Percentiles rank a stretch among this genome's conserved stretches.
Conservation (phyloP, 129 eudicot species). For the sunflower (Helianthus annuus) region HanXRQr2.0-SUNRISE NC_035433.2:70376613-70377112, state of each 20-base stretch:
- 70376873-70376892: conserved; percentile 46
- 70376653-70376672: conserved; percentile 15
- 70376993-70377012: no score
- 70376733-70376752: conserved; percentile 57
- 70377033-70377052: no score
- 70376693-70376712: conserved; percentile 63
- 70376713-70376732: conserved; percentile 55
- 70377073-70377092: no score
- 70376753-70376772: conserved; percentile 49
- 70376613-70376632: no score
- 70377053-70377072: no score
- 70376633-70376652: conserved; percentile 28
- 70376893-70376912: conserved; percentile 58
- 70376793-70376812: conserved; percentile 55
- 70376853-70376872: no score
- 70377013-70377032: no score
- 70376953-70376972: no score
- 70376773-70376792: conserved; percentile 51
- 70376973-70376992: no score
- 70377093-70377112: no score
- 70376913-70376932: conserved; percentile 39
- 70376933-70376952: conserved; percentile 35
- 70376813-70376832: conserved; percentile 68
- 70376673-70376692: conserved; percentile 8
- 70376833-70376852: conserved; percentile 42